These are phyloP conservation scores for Lactifluus subvellereus DNA, from an alignment of 768 basidiomycete species.

Conservation along the genomic window DNA sequence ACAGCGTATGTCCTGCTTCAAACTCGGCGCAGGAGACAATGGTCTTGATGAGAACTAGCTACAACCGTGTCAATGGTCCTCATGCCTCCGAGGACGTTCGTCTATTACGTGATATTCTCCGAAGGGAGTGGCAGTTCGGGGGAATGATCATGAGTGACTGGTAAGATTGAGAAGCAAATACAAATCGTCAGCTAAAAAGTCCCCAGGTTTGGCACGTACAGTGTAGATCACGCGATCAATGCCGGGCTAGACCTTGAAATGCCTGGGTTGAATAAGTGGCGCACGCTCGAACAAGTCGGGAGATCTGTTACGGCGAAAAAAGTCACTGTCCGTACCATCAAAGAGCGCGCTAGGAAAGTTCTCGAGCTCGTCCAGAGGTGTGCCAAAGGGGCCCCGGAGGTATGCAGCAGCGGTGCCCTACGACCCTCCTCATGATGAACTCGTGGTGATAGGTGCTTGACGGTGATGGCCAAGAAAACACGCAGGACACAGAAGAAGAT, in stretches of 20 bases:
- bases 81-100: slow-evolving; percentile 62
- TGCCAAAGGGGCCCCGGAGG: slow-evolving; percentile 48
- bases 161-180: slow-evolving; percentile 33
- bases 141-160: slow-evolving; percentile 80
- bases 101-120: slow-evolving; percentile 42
- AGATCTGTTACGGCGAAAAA: slow-evolving; percentile 56
- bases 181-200: background rate
- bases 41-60: slow-evolving; percentile 35
- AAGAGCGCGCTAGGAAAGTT: slow-evolving; percentile 43
- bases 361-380: slow-evolving; percentile 67
- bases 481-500: slow-evolving; percentile 55
- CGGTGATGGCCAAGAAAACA: slow-evolving; percentile 63
- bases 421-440: background rate
- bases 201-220: slow-evolving; percentile 52
- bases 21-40: background rate
- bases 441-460: slow-evolving; percentile 47
- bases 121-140: slow-evolving; percentile 67
- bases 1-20: slow-evolving; percentile 45
- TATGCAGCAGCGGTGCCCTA: background rate
- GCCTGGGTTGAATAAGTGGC: slow-evolving; percentile 74
- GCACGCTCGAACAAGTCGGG: slow-evolving; percentile 60
- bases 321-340: slow-evolving; percentile 56
- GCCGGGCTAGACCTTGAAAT: slow-evolving; percentile 34
- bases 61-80: slow-evolving; percentile 69
- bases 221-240: slow-evolving; percentile 40